Evolutionary conservation across 208 protist species (phyloP), one percentile per base, ranked within the genome.

Genomic region (Leishmania turanica): DNA sequence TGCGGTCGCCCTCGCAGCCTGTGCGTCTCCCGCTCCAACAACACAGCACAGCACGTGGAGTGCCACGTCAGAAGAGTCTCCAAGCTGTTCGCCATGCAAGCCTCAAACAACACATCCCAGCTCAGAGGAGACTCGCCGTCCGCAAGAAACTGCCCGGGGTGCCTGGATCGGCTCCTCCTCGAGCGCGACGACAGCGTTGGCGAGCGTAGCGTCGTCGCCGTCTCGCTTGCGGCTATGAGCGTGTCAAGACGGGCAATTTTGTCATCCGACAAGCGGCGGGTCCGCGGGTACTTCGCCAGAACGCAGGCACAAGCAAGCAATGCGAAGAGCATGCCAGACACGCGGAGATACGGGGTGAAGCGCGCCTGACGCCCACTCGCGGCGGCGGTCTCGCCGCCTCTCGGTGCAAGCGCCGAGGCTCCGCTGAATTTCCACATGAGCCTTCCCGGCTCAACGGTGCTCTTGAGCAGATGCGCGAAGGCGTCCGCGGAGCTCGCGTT

Each of bases 61-160:
- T 90, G 87, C 87, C 87, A 90, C 37, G 78, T 72, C 9, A 73
- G 62, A 34, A 87, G 47, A 31, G 76, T 65, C 21, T 84, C 80
- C 42, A 49, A 53, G 72, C 62, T 68, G 68, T 72, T 49, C 17
- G 42, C 42, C 68, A 83, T n/a, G 42, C 60, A 83, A 53, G 37
- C 13, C 53, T 70, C 79, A 11, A 78, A 53, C 76, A 78, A 42
- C 76, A 83, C 47, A 49, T 66, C 21, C 78, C 72, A 86, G 45
- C n/a, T 77, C 21, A 56, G 53, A 11, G 78, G 49, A 13, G 78
- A 65, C n/a, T 73, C 73, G n/a, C 65, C 78, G 2, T 56, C 37
- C n/a, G 73, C 64, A 49, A 31, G 62, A 11, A 62, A 60, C 34
- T 60, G 6, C 0, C 73, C n/a, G 75, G 66, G 6, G 74, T 69